phyloP scores from a whole-genome alignment of 345 rosid species.

The Eucalyptus virginea region DNA sequence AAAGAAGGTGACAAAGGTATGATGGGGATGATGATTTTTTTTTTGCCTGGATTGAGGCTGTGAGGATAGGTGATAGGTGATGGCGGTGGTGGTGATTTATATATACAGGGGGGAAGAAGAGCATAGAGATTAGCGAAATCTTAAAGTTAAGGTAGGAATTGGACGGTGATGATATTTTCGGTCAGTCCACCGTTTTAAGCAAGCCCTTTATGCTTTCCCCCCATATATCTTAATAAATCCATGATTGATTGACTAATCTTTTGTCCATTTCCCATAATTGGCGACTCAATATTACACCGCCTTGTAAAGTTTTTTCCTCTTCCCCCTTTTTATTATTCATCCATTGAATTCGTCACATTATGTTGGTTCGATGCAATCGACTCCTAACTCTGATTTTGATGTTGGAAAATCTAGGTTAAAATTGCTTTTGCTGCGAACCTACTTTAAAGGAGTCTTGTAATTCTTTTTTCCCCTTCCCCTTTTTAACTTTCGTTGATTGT shows the following conservation, averaged over 20 bases:
- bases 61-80: not conserved
- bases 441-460: no score
- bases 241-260: not conserved
- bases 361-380: fast-evolving
- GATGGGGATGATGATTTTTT: not conserved
- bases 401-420: not conserved
- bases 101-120: not conserved
- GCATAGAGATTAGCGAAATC: not conserved
- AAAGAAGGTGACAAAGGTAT: not conserved
- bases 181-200: not conserved
- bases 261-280: not conserved
- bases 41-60: not conserved
- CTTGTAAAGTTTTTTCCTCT: not conserved
- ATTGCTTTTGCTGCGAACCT: not conserved
- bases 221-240: not conserved
- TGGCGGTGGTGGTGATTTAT: not conserved
- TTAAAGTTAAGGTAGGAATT: not conserved
- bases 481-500: not conserved
- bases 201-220: not conserved
- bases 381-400: not conserved
- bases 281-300: not conserved
- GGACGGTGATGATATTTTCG: not conserved
- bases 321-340: not conserved
- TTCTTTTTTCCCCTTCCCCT: not conserved
- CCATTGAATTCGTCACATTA: not conserved